phyloP scores from a whole-genome alignment of 768 basidiomycete genomes.

The Chiua virens region DNA sequence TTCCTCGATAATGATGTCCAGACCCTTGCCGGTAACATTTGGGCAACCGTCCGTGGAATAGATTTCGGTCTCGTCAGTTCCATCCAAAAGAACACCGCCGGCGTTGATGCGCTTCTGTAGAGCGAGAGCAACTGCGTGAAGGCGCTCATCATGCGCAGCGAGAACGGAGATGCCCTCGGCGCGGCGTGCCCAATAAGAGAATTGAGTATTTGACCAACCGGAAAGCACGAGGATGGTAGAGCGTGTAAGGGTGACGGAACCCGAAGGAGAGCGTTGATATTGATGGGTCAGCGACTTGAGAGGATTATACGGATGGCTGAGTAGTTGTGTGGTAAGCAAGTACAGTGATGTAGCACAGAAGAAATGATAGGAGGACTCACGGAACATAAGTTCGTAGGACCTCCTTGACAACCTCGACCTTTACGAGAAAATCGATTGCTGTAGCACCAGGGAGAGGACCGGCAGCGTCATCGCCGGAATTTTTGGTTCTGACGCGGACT shows the following conservation, averaged over 20 bases:
- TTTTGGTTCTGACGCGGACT: constrained; percentile 32
- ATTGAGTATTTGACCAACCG: constrained; percentile 55
- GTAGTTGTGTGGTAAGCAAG: constrained; percentile 24
- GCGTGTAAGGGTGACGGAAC: constrained; percentile 47
- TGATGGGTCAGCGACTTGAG: constrained; percentile 46
- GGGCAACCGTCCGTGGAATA: constrained; percentile 35
- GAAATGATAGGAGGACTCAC: constrained; percentile 33
- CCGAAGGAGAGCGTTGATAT: constrained; percentile 39
- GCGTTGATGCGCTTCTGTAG: constrained; percentile 41
- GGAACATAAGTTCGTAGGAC: constrained; percentile 48
- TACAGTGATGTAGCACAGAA: constrained; percentile 6
- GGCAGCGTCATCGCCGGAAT: constrained; percentile 26
- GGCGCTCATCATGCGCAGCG: constrained; percentile 39
- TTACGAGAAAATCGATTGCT: constrained; percentile 52
- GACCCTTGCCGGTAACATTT: constrained; percentile 48
- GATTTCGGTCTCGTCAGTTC: constrained; percentile 20
- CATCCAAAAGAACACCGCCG: constrained; percentile 32
- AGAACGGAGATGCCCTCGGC: constrained; percentile 50
- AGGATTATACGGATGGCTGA: constrained; percentile 53
- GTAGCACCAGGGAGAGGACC: constrained; percentile 36
- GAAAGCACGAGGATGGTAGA: constrained; percentile 48
- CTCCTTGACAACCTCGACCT: constrained; percentile 53
- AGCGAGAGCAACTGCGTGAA: constrained; percentile 40
- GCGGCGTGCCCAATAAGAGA: constrained; percentile 55
- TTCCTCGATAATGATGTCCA: constrained; percentile 48